phyloP scores from a whole-genome alignment of 148 eudicot species.

The Rhododendron mucronatum region DNA sequence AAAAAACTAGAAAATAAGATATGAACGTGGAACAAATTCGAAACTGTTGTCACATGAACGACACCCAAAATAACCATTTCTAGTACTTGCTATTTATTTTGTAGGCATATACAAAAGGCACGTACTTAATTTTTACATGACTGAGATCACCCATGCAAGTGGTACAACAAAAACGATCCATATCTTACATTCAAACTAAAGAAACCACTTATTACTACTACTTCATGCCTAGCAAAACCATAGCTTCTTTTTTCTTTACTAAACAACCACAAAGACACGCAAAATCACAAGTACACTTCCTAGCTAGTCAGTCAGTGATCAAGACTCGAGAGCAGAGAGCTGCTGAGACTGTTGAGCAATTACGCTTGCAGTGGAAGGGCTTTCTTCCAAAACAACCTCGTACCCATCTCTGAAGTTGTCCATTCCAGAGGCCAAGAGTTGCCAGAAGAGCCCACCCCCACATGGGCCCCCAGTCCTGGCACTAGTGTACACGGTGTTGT shows the following conservation, averaged over 20 bases:
- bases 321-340: neutral
- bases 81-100: neutral
- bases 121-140: neutral
- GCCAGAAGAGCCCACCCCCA: slow-evolving; percentile 36
- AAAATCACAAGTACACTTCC: neutral
- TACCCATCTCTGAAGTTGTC: slow-evolving; percentile 27
- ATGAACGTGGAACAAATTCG: neutral
- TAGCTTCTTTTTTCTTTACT: neutral
- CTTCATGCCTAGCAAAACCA: neutral
- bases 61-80: neutral
- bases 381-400: slow-evolving; percentile 22
- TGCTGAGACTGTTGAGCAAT: slow-evolving; percentile 26
- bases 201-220: neutral
- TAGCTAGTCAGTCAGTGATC: neutral
- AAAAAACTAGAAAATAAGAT: neutral
- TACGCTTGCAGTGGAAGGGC: slow-evolving; percentile 23
- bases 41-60: neutral
- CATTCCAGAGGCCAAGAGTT: slow-evolving; percentile 32
- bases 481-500: slow-evolving; percentile 12
- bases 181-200: neutral
- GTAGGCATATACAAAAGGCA: neutral
- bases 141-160: neutral
- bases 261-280: neutral
- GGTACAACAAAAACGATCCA: neutral
- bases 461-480: slow-evolving; percentile 25